Evolutionary conservation across 257 asterid species (phyloP), one percentile per base, ranked within the genome.

Genomic region (Ilex asprella): DNA sequence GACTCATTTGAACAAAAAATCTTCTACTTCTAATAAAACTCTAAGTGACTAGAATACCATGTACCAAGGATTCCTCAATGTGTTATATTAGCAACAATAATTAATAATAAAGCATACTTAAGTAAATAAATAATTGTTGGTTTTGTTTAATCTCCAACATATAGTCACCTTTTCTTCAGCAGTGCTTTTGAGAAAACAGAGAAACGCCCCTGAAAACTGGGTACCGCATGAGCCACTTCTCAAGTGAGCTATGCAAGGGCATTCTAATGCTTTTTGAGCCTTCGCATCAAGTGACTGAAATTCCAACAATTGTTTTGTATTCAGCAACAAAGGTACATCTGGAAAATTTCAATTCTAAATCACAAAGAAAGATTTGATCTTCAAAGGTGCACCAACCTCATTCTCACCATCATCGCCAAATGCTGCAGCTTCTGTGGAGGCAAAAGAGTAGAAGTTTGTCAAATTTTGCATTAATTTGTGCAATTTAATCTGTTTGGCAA

Each of bases 151-250:
- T 21, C 27, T 21, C 27, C 27, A 21, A 21, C 27, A 21, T 21
- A 21, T 21, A 21, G 27, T 30, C 65, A 75, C 84, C 81, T 89
- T 89, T 63, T 86, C 96, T 50, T 81, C 88, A 65, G 95, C 81
- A 2, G 87, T 80, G 86, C 97, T 92, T 82, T 86, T 92, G 76
- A 92, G 89, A 58, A 89, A 92, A 61, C 97, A 92, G 31, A 86
- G 79, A 59, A 92, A 92, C 51, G 99, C 97, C 56, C 81, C 81
- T 0, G 99, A 92, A 59, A 92, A 92, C 66, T 76, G 97, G 65
- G 59, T 31, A 5, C 99, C 96, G 52, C 98, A 92, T 8, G 93
- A 93, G 12, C 98, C 93, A 47, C 61, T 69, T 43, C 86, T 72
- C 70, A 92, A 70, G 69, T 81, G 78, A 47, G 97, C 88, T 55